phyloP scores from a whole-genome alignment of 805 yeast genomes.

The Brettanomyces naardenensis region DNA sequence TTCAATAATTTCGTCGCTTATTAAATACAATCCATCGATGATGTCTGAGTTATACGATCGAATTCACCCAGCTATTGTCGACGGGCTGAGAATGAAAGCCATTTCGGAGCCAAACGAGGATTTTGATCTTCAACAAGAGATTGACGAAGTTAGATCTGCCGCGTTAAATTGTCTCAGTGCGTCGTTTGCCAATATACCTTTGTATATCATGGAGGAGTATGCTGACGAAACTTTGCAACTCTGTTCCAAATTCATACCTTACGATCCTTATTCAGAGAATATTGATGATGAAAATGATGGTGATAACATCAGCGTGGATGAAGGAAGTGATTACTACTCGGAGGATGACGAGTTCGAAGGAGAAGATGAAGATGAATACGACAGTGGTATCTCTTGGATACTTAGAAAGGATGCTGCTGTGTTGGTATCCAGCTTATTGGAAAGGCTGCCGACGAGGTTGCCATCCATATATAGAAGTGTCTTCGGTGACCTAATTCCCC shows the following conservation, averaged over 20 bases:
- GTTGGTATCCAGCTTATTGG: slow-evolving; percentile 32
- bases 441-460: slow-evolving; percentile 29
- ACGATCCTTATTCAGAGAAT: slow-evolving; percentile 38
- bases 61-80: slow-evolving; percentile 10
- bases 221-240: slow-evolving; percentile 23
- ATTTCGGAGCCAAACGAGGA: slow-evolving; percentile 24
- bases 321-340: slow-evolving; percentile 15
- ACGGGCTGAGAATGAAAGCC: slow-evolving; percentile 11
- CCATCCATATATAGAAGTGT: slow-evolving; percentile 26
- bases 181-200: slow-evolving; percentile 32
- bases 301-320: slow-evolving; percentile 8
- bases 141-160: slow-evolving; percentile 39
- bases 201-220: slow-evolving; percentile 22
- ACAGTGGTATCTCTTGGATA: slow-evolving; percentile 46
- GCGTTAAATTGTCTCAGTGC: slow-evolving; percentile 33
- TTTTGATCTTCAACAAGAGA: slow-evolving; percentile 24
- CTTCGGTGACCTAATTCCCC: slow-evolving; percentile 25
- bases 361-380: slow-evolving; percentile 38
- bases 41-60: slow-evolving; percentile 10
- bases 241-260: slow-evolving; percentile 27
- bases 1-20: slow-evolving; percentile 9
- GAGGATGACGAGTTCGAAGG: slow-evolving; percentile 30
- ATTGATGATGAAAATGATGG: slow-evolving; percentile 26
- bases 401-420: slow-evolving; percentile 46
- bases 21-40: slow-evolving; percentile 21